A percentile compares a stretch with the other conserved stretches of the same genome.
Evolutionary conservation across 2,329 filamentous ascomycete species (phyloP).

Genomic region (Coniochaeta sp.): DNA sequence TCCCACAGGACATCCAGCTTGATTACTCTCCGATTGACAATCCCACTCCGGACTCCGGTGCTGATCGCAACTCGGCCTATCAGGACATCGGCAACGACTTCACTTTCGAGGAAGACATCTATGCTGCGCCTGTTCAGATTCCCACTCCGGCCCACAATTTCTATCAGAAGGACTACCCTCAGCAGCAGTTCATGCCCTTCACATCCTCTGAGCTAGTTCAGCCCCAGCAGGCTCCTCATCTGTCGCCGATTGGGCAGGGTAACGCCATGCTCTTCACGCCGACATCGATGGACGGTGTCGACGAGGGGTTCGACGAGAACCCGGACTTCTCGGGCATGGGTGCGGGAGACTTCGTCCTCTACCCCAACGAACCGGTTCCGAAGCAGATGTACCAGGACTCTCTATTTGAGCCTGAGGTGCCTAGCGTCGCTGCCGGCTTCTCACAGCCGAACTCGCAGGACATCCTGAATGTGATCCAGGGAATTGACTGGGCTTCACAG

Average conservation of each 20-base stretch:
- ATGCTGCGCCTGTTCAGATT: constrained; percentile 50
- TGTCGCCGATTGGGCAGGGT: constrained; percentile 63
- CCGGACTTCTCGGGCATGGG: constrained; percentile 28
- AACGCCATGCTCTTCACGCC: constrained; percentile 65
- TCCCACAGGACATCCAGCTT: constrained; percentile 33
- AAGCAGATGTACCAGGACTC: constrained; percentile 36
- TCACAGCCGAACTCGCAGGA: constrained; percentile 47
- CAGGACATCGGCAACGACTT: constrained; percentile 55
- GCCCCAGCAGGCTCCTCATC: constrained; percentile 40
- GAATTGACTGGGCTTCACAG: constrained; percentile 6
- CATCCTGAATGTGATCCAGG: constrained; percentile 27
- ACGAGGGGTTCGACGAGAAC: constrained; percentile 59
- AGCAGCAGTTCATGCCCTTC: constrained; percentile 33
- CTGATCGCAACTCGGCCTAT: constrained; percentile 48
- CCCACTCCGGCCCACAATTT: constrained; percentile 39
- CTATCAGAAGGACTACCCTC: constrained; percentile 34
- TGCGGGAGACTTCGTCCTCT: constrained; percentile 60
- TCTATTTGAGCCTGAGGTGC: constrained; percentile 40
- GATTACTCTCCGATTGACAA: constrained; percentile 43
- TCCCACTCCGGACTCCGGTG: constrained; percentile 35
- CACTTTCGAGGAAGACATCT: constrained; percentile 56
- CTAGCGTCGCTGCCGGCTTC: constrained; percentile 43
- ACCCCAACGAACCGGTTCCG: constrained; percentile 30
- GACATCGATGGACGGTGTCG: constrained; percentile 51
- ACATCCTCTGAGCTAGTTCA: constrained; percentile 30